phyloP scores from a whole-genome alignment of 1,139 yeast species.

The Geotrichum macrosporum region DNA sequence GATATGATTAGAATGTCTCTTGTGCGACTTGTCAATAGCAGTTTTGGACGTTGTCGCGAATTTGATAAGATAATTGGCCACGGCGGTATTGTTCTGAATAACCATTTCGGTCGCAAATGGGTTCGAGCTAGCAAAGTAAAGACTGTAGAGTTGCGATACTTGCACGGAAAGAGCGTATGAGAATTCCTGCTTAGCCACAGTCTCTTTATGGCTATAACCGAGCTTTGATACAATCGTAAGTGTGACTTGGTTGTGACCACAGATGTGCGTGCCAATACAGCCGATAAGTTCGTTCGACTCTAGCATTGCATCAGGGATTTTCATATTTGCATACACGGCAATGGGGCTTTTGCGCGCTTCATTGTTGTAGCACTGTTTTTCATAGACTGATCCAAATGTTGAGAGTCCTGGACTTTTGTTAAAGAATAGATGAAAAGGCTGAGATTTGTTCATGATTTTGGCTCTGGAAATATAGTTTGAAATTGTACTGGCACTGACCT shows the following conservation, averaged over 20 bases:
- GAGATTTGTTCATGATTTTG: conserved; percentile 67
- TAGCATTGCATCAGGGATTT: conserved; percentile 39
- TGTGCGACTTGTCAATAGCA: neutral
- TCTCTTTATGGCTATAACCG: conserved; percentile 32
- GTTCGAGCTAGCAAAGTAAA: conserved; percentile 36
- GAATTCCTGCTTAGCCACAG: conserved; percentile 30
- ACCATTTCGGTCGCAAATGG: conserved; percentile 28
- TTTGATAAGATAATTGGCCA: conserved; percentile 29
- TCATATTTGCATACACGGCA: conserved; percentile 59
- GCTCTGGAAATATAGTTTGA: conserved; percentile 72
- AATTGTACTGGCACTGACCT: conserved; percentile 44
- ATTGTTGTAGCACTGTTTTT: conserved; percentile 49
- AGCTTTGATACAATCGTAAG: conserved; percentile 30
- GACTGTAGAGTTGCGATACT: conserved; percentile 35
- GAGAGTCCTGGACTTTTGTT: conserved; percentile 42
- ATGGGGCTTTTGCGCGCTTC: conserved; percentile 54
- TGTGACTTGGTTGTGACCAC: conserved; percentile 18
- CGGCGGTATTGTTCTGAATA: conserved; percentile 28
- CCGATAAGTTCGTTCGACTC: conserved; percentile 43
- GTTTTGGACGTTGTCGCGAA: conserved; percentile 30
- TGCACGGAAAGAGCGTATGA: conserved; percentile 33
- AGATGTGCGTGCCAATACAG: conserved; percentile 34
- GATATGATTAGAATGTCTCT: neutral
- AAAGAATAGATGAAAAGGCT: conserved; percentile 82
- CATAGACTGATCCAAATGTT: conserved; percentile 79